Evolutionary conservation across 352 stramenopile genomes (phyloP), one percentile per base, ranked within the genome.

Genomic region (Phytophthora constricta): DNA sequence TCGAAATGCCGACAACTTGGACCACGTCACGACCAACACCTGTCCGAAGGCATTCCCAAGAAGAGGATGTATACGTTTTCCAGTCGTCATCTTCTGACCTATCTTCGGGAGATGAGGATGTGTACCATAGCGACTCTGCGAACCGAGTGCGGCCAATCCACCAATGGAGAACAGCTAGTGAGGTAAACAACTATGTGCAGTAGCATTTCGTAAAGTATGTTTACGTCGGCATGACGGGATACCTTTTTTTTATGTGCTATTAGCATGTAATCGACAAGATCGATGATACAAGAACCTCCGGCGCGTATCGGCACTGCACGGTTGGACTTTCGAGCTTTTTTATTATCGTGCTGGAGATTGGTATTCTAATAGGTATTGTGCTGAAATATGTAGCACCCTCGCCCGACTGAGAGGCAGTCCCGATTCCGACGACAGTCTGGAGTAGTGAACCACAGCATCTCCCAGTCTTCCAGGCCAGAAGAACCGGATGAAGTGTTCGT

Each of bases 401-500:
- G 22, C 20, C 16, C 27, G 27, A 46, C n/a, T 17, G 19, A 28
- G 20, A 58, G 31, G 28, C 17, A 13, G 7, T n/a, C 42, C 1
- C 19, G 17, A 4, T 45, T 49, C 14, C 46, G 31, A 41, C 39
- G n/a, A 37, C 28, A 56, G 13, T 8, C 5, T 17, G 33, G 5
- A n/a, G 48, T 23, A 7, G 11, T 41, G 10, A 25, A 14, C 19
- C 19, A 49, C 0, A 22, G 23, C 2, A 2, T 20, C 1, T 58
- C 28, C 43, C 49, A 25, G 9, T 62, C 27, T n/a, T 26, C 42
- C 2, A 48, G 4, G 37, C 46, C 51, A 0, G 55, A 68, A 2
- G 23, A 50, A 19, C 46, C 50, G 20, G 34, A 25, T 8, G 62
- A 68, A n/a, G 34, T 67, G 9, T 68, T 68, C 42, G 49, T 77